Base-by-base conservation (phyloP, 225 moss, liverwort and hornwort genomes). In the Sphagnum contortum region DNA sequence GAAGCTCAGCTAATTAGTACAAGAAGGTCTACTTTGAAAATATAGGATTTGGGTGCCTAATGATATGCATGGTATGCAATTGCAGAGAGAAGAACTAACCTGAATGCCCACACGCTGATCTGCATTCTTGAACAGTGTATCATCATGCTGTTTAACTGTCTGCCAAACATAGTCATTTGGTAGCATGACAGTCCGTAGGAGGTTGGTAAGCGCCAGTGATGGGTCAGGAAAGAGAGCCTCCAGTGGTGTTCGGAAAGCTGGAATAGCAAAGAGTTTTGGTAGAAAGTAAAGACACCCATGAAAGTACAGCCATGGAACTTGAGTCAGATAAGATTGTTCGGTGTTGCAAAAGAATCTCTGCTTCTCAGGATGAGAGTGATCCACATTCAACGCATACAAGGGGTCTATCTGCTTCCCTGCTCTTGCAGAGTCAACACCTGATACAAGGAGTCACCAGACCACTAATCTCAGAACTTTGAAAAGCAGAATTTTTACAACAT, bases 181-280 rank as follows among this genome's bases (percentile, higher is more conserved):
- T 0, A 88, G 78, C 71, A 91, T 70, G 64, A 82, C 57, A 2
- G 76, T 83, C 52, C 83, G 77, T 53, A 91, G 71, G 62, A 86
- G 62, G 63, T 86, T 79, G 51, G 88, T 86, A 11, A 76, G 68
- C 47, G 71, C 62, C 66, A 91, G 68, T 3, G 77, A 71, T 13
- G 79, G 81, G 50, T 88, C 73, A 3, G 91, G 86, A 12, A 91
- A 88, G 49, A 88, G 86, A n/a, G 76, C 68, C 73, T 88, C 83
- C 50, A 88, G 57, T 7, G 66, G 62, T 55, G 81, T 83, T n/a
- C 81, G 81, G 49, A 91, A 91, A n/a, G 71, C 64, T 49, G 86
- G 76, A 57, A 83, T 45, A 46, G 86, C 79, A 49, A 86, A 91
- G 48, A 88, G 71, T 68, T 91, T 91, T 3, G 83, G 86, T 63